Evolutionary conservation across 2,329 filamentous ascomycete species (phyloP).

Genomic region (Trichoderma atrobrunneum): DNA sequence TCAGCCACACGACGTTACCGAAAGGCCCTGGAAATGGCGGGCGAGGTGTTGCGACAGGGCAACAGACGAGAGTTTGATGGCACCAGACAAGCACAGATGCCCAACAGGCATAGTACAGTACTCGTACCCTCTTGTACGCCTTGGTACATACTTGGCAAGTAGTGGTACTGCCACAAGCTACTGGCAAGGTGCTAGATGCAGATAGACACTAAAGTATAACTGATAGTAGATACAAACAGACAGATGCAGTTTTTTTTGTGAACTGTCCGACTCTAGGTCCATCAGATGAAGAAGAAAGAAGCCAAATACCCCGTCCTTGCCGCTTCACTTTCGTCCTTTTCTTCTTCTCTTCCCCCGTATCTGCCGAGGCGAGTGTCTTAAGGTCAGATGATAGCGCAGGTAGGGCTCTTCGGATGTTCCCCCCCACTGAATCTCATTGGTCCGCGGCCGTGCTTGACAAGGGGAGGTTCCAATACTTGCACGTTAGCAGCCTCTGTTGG

Average conservation of each 20-base stretch:
- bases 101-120: neutral
- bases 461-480: neutral
- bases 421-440: neutral
- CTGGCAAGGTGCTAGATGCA: neutral
- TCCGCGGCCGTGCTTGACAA: neutral
- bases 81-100: neutral
- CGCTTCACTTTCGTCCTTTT: neutral
- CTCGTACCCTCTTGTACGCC: neutral
- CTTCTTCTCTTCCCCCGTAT: neutral
- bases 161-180: neutral
- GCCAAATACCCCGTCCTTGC: neutral
- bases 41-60: neutral
- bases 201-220: neutral
- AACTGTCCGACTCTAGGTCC: neutral
- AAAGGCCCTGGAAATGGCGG: neutral
- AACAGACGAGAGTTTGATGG: neutral
- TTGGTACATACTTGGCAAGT: neutral
- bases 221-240: too few relatives aligned
- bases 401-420: neutral
- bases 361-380: neutral
- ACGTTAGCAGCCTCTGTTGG: neutral
- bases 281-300: neutral
- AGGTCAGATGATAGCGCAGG: neutral
- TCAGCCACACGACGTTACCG: neutral
- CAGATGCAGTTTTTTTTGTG: neutral